Evolutionary conservation across 192 early-diverging fungal genomes (phyloP).

Genomic region (Podila epicladia): DNA sequence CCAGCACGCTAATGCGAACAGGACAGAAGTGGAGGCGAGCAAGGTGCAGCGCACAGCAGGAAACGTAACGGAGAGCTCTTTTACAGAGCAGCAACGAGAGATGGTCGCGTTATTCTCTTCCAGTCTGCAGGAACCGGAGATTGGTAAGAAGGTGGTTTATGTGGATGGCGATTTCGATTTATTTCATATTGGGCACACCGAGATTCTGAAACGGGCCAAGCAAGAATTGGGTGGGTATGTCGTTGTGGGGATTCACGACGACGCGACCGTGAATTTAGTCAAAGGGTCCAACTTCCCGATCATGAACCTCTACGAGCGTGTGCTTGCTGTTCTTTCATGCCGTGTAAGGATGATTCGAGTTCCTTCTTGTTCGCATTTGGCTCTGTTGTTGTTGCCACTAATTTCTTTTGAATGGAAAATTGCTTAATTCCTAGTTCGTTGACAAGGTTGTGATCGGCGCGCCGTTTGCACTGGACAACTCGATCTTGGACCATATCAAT

Average conservation of each 20-base stretch:
- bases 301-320: slow-evolving; percentile 93
- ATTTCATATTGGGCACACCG: slow-evolving; percentile 91
- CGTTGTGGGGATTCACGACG: slow-evolving; percentile 92
- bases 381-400: neutral
- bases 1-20: slow-evolving; percentile 51
- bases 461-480: slow-evolving; percentile 80
- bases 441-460: slow-evolving; percentile 92
- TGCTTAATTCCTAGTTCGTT: slow-evolving; percentile 63
- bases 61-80: slow-evolving; percentile 75
- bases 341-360: slow-evolving; percentile 57
- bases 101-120: slow-evolving; percentile 83
- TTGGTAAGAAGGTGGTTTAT: slow-evolving; percentile 83
- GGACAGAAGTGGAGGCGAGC: neutral
- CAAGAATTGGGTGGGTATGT: slow-evolving; percentile 82
- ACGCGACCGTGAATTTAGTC: slow-evolving; percentile 81
- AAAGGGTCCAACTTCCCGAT: slow-evolving; percentile 86
- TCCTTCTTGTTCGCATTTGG: neutral
- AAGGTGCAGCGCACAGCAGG: slow-evolving; percentile 17
- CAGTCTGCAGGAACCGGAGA: slow-evolving; percentile 71
- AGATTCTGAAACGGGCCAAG: slow-evolving; percentile 83
- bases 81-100: slow-evolving; percentile 69
- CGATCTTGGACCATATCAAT: slow-evolving; percentile 74
- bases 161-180: slow-evolving; percentile 94
- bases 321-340: slow-evolving; percentile 86
- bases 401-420: neutral